Evolutionary conservation across 2,329 filamentous ascomycete genomes (phyloP), one percentile per base, ranked within the genome.

Genomic region (Coniochaeta sp.): DNA sequence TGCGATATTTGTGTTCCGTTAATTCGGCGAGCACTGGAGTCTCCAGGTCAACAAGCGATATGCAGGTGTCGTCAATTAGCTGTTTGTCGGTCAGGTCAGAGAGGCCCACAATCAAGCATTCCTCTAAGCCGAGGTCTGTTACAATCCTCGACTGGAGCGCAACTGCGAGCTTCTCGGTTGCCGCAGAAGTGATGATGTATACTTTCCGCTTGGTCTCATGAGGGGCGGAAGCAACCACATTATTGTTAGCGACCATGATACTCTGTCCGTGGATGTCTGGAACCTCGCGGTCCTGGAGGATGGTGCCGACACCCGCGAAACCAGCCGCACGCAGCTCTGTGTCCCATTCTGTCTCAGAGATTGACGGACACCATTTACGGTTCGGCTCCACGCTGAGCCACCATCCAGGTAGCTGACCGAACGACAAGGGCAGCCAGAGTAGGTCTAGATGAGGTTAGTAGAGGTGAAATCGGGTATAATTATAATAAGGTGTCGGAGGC

Each of bases 301-400:
- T 63, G 64, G n/a, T 66, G 62, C 67, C 65, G 0, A 64, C 61
- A 7, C 69, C 67, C 0, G 57, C 52, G 44, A 72, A 73, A 0
- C 70, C 69, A 1, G 69, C 65, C 0, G 34, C 44, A 7, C 60
- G 63, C 1, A 73, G 60, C n/a, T 71, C 68, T 1, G 28, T 7
- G 2, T 67, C 61, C 72, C 71, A 74, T 7, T 64, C 28, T 1
- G 67, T 62, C 1, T 61, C 52, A 0, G 61, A 56, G 6, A 72
- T 62, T n/a, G 65, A 70, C 1, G 72, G 71, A 55, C 66, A 64
- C 1, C 67, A 61, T 0, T 33, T 6, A 1, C 71, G 65, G 1
- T 59, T 62, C 16, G 73, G 70, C 1, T 62, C 62, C 6, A 60
- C 64, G 1, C 71, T 71, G 1, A 71, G 61, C 72, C 72, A 74